Conservation (phyloP, 371 early-diverging fungal genomes). For the Zopfochytrium polystomum region DNA sequence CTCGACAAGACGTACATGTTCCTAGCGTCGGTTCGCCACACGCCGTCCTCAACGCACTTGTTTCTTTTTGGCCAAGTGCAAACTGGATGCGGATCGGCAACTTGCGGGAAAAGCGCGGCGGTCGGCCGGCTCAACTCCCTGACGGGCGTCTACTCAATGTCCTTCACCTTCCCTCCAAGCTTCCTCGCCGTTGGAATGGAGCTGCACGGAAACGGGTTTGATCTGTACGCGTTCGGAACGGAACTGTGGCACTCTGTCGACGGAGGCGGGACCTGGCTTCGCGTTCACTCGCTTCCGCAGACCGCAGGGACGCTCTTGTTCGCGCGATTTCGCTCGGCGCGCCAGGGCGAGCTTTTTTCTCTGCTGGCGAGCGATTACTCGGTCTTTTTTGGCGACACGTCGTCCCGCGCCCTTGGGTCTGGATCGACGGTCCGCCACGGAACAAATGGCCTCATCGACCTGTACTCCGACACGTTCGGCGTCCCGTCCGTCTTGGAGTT, state of each 20-base stretch:
- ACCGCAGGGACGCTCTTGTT: background rate
- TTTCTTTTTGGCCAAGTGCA: conserved; percentile 10
- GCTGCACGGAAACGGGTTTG: conserved; percentile 26
- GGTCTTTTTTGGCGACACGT: conserved; percentile 16
- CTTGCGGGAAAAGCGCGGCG: conserved; percentile 2
- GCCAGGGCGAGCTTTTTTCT: conserved; percentile 1
- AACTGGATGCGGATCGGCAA: conserved; percentile 1
- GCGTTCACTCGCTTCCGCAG: conserved; percentile 2
- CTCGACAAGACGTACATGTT: background rate
- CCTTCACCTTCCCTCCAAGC: conserved; percentile 20
- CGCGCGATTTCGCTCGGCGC: conserved; percentile 18
- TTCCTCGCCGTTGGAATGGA: conserved; percentile 4
- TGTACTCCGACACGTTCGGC: conserved; percentile 9
- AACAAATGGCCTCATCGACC: conserved; percentile 3
- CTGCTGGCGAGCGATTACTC: conserved; percentile 9
- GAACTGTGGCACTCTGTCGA: conserved; percentile 29
- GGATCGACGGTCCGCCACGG: background rate
- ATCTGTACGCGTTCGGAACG: conserved; percentile 27
- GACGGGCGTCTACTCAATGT: background rate
- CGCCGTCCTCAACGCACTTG: background rate
- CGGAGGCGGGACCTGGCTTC: conserved; percentile 20
- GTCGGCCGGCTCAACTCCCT: conserved; percentile 8
- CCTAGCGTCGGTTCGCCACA: conserved; percentile 1
- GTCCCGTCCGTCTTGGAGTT: background rate
- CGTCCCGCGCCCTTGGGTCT: background rate